Evolutionary conservation across 768 basidiomycete genomes (phyloP).

Genomic region (Leccinum subtestaceum): DNA sequence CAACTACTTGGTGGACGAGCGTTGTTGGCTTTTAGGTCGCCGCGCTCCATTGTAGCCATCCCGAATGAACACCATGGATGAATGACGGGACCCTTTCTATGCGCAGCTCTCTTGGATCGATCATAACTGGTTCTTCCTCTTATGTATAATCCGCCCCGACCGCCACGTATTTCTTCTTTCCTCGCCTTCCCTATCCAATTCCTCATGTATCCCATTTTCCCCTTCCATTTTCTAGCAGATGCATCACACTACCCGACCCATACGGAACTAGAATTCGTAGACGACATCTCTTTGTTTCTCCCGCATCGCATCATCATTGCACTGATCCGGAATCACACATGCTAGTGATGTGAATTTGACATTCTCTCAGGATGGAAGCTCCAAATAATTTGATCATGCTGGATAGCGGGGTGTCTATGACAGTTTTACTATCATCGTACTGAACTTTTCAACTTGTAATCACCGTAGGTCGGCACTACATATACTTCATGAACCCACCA

Average conservation of each 20-base stretch:
- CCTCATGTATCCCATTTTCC: neutral
- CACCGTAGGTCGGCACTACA: constrained; percentile 1
- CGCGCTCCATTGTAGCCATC: neutral
- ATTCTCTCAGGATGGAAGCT: neutral
- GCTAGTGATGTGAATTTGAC: neutral
- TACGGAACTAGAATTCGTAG: constrained; percentile 6
- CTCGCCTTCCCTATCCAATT: neutral
- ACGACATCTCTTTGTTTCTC: neutral
- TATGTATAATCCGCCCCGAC: neutral
- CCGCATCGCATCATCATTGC: neutral
- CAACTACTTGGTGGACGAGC: neutral
- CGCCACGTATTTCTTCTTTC: neutral
- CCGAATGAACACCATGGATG: constrained; percentile 5
- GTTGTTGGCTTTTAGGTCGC: neutral
- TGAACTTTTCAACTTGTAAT: neutral
- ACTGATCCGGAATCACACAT: neutral
- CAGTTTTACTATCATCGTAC: neutral
- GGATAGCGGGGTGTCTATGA: neutral
- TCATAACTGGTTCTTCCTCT: neutral
- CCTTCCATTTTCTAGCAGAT: neutral
- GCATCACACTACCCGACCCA: constrained; percentile 1
- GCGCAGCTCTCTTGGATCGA: constrained; percentile 3
- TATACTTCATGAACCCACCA: neutral
- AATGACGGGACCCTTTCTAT: constrained; percentile 3
- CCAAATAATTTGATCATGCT: neutral